A percentile compares a stretch with the other conserved stretches of the same genome.
phyloP scores from a whole-genome alignment of 805 yeast genomes.

The Candida sithepensis region DNA sequence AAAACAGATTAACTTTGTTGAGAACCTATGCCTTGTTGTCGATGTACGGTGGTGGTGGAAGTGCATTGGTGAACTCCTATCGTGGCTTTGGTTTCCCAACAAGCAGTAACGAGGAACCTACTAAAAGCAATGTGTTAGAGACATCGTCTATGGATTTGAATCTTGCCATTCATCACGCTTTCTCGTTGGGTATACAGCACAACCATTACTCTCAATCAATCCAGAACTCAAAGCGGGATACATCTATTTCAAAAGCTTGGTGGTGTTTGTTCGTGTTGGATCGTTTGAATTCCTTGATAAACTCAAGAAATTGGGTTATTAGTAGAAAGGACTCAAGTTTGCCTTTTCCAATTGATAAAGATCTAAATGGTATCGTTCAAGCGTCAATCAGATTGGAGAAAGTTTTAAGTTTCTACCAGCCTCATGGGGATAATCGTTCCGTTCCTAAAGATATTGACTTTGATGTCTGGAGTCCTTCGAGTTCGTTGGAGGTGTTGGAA shows the following conservation, averaged over 20 bases:
- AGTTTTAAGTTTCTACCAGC: conserved; percentile 37
- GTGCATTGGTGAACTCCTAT: conserved; percentile 1
- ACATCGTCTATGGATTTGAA: conserved; percentile 34
- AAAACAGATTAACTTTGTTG: conserved; percentile 35
- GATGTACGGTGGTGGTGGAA: conserved; percentile 35
- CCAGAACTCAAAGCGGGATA: conserved; percentile 13
- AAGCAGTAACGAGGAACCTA: conserved; percentile 11
- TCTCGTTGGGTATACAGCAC: conserved; percentile 37
- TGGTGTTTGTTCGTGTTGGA: conserved; percentile 40
- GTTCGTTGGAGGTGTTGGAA: conserved; percentile 7
- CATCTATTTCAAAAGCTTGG: conserved; percentile 30
- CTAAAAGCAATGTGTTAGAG: conserved; percentile 20
- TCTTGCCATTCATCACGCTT: conserved; percentile 37
- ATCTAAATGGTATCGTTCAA: conserved; percentile 30
- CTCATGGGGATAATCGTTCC: conserved; percentile 26
- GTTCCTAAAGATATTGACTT: conserved; percentile 26
- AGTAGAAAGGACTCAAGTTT: conserved; percentile 37
- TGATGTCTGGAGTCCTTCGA: conserved; percentile 13
- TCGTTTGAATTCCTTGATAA: conserved; percentile 35
- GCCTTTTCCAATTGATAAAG: conserved; percentile 25
- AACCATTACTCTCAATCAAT: conserved; percentile 12
- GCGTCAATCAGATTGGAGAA: conserved; percentile 32
- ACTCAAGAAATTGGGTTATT: conserved; percentile 36
- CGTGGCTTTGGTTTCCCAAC: background rate
- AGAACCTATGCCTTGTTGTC: conserved; percentile 35